Conservation (phyloP, 148 eudicot genomes). For the Agrostemma githago region DNA sequence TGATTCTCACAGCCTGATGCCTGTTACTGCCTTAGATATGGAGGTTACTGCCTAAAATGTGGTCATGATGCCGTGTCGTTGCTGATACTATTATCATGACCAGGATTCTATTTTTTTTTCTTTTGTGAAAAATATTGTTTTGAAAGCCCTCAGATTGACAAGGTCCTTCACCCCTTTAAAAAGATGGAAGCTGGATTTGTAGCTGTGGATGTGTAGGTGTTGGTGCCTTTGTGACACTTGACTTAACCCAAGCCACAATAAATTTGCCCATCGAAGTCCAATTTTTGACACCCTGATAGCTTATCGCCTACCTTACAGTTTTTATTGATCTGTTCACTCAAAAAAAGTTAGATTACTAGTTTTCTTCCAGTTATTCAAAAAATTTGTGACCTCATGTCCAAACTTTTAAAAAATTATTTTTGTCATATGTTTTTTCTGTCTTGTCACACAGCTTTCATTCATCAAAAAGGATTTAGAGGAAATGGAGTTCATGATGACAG, state of each 20-base stretch:
- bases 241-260: background rate
- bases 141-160: background rate
- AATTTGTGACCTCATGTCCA: background rate
- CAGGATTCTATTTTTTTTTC: background rate
- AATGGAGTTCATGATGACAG: slow-evolving; percentile 86
- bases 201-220: background rate
- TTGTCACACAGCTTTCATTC: slow-evolving; percentile 59
- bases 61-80: background rate
- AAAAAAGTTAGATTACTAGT: background rate
- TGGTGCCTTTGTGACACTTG: background rate
- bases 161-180: background rate
- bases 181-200: slow-evolving; percentile 2
- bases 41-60: background rate
- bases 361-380: background rate
- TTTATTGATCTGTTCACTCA: background rate
- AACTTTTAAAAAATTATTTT: background rate
- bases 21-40: background rate
- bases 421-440: background rate
- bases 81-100: background rate
- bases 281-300: background rate
- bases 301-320: background rate
- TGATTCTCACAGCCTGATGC: background rate
- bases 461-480: slow-evolving; percentile 80
- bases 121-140: background rate
- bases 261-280: background rate